Evolutionary conservation across 129 eudicot species (phyloP).

Genomic region (Artemisia annua): DNA sequence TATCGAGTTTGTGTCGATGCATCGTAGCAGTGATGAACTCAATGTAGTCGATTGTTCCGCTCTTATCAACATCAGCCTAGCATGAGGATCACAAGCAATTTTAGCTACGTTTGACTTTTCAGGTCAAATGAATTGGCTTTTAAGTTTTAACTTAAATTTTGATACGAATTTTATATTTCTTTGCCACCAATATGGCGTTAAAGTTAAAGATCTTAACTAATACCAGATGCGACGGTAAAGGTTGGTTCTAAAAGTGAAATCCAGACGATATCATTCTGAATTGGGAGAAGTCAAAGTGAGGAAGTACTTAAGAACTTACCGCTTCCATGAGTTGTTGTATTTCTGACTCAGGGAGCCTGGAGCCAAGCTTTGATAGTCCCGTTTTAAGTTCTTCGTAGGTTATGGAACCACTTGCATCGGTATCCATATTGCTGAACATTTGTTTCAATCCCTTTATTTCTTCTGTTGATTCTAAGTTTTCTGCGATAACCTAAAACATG

Average conservation of each 20-base stretch:
- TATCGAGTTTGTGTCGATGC: slow-evolving; percentile 85
- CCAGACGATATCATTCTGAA: background rate
- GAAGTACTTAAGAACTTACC: slow-evolving; percentile 43
- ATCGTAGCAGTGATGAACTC: slow-evolving; percentile 83
- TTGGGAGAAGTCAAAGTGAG: slow-evolving; percentile 8
- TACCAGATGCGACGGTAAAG: background rate
- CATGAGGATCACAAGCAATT: background rate
- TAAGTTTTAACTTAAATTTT: background rate
- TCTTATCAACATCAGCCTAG: slow-evolving; percentile 81
- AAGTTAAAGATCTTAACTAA: background rate
- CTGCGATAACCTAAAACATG: slow-evolving; percentile 68
- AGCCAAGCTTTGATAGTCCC: slow-evolving; percentile 82
- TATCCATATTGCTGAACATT: slow-evolving; percentile 89
- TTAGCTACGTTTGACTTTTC: slow-evolving; percentile 5
- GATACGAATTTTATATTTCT: background rate
- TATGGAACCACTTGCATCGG: slow-evolving; percentile 83
- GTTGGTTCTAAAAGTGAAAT: background rate
- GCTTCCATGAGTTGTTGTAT: slow-evolving; percentile 86
- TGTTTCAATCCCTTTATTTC: slow-evolving; percentile 79
- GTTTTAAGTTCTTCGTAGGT: slow-evolving; percentile 78
- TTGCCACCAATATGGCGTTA: background rate
- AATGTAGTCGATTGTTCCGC: slow-evolving; percentile 71
- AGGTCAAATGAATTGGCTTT: background rate
- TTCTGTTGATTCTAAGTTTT: slow-evolving; percentile 69
- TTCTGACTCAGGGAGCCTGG: slow-evolving; percentile 66